Conservation (phyloP, 176 grass and related monocot species). For the Microstegium vimineum region DNA sequence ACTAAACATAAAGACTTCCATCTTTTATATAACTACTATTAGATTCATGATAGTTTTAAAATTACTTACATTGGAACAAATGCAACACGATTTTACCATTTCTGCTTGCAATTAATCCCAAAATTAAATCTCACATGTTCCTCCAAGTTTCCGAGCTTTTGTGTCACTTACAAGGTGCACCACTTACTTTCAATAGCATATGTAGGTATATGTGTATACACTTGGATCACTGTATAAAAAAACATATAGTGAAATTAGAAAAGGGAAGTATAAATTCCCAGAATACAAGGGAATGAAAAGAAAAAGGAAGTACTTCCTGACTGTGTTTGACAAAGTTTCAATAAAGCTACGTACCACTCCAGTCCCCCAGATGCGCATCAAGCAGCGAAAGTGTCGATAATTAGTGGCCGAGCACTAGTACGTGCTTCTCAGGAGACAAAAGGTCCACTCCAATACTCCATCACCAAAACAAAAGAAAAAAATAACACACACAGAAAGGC, state of each 20-base stretch:
- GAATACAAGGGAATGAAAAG: background rate
- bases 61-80: too few relatives aligned
- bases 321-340: background rate
- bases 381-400: background rate
- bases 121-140: too few relatives aligned
- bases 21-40: too few relatives aligned
- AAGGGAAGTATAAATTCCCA: background rate
- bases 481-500: background rate
- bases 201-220: too few relatives aligned
- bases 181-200: too few relatives aligned
- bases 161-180: too few relatives aligned
- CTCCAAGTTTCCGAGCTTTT: too few relatives aligned
- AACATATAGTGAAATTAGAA: background rate
- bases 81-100: too few relatives aligned
- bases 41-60: too few relatives aligned
- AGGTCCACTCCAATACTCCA: slow-evolving; percentile 25
- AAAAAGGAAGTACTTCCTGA: background rate
- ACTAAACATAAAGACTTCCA: too few relatives aligned
- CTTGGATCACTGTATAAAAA: too few relatives aligned
- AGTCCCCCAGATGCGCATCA: background rate
- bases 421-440: slow-evolving; percentile 22
- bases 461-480: background rate
- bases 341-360: background rate
- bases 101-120: too few relatives aligned
- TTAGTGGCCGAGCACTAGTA: slow-evolving; percentile 17